Percentiles rank a stretch among this genome's conserved stretches.
Conservation (phyloP, 2,329 filamentous ascomycete species). For the Arthrocladium fulminans region DNA sequence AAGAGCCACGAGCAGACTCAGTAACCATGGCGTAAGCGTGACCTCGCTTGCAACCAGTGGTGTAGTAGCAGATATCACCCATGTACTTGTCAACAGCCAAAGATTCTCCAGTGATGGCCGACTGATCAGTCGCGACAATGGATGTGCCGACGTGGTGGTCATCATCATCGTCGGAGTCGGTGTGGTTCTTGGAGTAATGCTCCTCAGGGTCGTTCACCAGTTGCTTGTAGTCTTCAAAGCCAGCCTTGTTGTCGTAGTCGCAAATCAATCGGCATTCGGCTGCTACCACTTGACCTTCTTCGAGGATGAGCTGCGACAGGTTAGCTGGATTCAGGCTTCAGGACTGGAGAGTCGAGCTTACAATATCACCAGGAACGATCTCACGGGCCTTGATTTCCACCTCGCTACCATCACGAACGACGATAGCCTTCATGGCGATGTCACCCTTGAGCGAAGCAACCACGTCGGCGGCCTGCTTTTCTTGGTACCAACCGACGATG, state of each 20-base stretch:
- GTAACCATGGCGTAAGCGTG: constrained; percentile 63
- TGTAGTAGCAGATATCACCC: constrained; percentile 68
- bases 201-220: constrained; percentile 54
- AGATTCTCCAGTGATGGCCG: constrained; percentile 72
- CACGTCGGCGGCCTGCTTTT: constrained; percentile 71
- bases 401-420: constrained; percentile 59
- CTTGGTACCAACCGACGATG: constrained; percentile 69
- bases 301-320: constrained; percentile 51
- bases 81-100: constrained; percentile 72
- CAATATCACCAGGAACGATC: constrained; percentile 67
- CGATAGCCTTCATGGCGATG: constrained; percentile 64
- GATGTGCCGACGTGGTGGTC: constrained; percentile 57
- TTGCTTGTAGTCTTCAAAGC: constrained; percentile 58
- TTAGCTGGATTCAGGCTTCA: constrained; percentile 2
- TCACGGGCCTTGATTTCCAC: constrained; percentile 64
- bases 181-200: constrained; percentile 50
- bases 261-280: constrained; percentile 64
- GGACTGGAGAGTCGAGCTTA: constrained; percentile 37
- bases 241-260: constrained; percentile 60
- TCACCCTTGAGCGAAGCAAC: constrained; percentile 67
- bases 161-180: constrained; percentile 49
- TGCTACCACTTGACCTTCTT: constrained; percentile 63
- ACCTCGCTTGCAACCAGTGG: constrained; percentile 71
- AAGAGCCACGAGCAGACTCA: constrained; percentile 61
- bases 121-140: constrained; percentile 66